Evolutionary conservation across 2,329 filamentous ascomycete species (phyloP), one percentile per base, ranked within the genome.

Genomic region (Tolypocladium ovalisporum): DNA sequence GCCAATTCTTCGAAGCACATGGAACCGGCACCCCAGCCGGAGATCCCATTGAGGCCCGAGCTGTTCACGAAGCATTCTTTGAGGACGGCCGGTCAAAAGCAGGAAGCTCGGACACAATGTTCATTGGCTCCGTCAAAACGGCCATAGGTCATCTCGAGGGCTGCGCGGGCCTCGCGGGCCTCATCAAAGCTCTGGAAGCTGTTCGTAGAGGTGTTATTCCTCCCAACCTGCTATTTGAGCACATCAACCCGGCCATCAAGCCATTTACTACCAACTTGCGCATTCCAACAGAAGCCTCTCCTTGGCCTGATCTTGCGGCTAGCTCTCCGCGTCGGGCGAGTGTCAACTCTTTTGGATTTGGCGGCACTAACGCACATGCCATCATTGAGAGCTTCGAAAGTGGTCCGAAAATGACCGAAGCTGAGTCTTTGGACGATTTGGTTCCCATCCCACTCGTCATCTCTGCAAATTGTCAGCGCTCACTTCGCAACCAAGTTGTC

Each of bases 291-390:
- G 55, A 61, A 9, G 10, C 60, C 6, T 56, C 35, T 13, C 58
- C 65, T 19, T 68, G 65, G 66, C 66, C 66, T 8, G 52, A 36
- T 13, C 49, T 56, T 12, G 51, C 37, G 1, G 7, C 36, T 6
- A 40, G 4, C 9, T 19, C 34, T 17, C 56, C 56, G 24, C 70
- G 75, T 2, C 72, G 77, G 13, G 75, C 70, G 13, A 74, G 73
- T 57, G 69, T 79, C 55, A 79, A 78, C 63, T 74, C 70, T 42
- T 80, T 79, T 60, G 78, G 78, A 1, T 79, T 75, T 61, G 78
- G 78, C 6, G 77, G 78, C 37, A 76, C 76, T 1, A 79, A 79
- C 52, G 72, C 70, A 0, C 77, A 80, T 57, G 66, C 71, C 6
- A 72, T 79, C 29, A 54, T 79, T 8, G 56, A 60, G 7, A 54